phyloP scores from a whole-genome alignment of 1,284 basidiomycete species.

The Puccinia triticina region DNA sequence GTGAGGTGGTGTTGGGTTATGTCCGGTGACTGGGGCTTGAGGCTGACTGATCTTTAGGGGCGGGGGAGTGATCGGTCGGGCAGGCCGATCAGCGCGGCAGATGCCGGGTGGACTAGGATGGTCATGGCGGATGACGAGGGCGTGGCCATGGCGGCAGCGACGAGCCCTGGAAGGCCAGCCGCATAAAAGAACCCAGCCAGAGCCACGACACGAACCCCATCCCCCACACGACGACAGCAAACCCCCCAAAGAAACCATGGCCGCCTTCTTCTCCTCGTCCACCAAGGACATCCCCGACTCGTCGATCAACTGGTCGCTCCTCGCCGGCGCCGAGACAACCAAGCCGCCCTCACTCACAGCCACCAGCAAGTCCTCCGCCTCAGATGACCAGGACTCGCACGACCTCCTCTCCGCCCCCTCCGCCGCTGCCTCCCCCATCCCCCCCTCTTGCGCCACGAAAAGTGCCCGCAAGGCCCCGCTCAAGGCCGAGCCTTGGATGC shows the following conservation, averaged over 20 bases:
- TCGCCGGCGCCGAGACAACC: slow-evolving; percentile 41
- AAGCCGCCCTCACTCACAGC: neutral
- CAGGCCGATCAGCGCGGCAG: no score
- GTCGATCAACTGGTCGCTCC: slow-evolving; percentile 39
- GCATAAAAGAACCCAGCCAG: no score
- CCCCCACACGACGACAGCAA: no score
- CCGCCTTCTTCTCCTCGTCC: no score
- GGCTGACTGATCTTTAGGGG: no score
- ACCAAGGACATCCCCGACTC: neutral
- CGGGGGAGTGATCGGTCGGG: no score
- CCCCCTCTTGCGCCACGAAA: neutral
- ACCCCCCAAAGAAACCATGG: neutral
- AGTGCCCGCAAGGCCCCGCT: neutral
- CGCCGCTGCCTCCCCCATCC: neutral
- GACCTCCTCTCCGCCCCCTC: neutral
- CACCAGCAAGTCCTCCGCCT: neutral
- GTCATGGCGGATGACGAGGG: neutral
- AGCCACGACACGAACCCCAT: neutral
- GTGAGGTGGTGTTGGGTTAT: no score
- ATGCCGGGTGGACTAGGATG: no score
- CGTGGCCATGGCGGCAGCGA: neutral
- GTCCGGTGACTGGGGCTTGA: no score
- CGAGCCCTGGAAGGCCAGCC: neutral
- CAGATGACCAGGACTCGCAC: neutral
- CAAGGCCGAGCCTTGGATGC: slow-evolving; percentile 31